Conservation (phyloP, 129 eudicot genomes). For the Glebionis coronaria region DNA sequence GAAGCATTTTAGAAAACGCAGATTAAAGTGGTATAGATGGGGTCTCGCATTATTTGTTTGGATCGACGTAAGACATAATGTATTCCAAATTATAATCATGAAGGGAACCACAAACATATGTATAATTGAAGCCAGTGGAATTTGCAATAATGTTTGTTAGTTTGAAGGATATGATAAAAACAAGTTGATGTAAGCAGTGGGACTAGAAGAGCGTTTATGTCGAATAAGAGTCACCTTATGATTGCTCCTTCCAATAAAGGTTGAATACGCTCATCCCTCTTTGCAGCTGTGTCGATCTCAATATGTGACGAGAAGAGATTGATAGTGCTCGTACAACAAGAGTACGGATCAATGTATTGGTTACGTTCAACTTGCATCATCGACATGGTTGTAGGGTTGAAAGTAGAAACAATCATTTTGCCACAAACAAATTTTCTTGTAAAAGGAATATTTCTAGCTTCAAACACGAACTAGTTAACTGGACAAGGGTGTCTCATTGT, state of each 20-base stretch:
- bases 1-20: slow-evolving; percentile 19
- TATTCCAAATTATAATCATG: slow-evolving; percentile 27
- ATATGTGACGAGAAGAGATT: neutral
- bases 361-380: slow-evolving; percentile 9
- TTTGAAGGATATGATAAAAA: slow-evolving; percentile 13
- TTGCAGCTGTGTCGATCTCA: neutral
- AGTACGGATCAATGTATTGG: slow-evolving; percentile 16
- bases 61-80: slow-evolving; percentile 28
- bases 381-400: slow-evolving; percentile 3
- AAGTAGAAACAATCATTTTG: neutral
- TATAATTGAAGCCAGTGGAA: slow-evolving; percentile 33
- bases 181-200: slow-evolving; percentile 29
- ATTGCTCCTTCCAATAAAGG: slow-evolving; percentile 13
- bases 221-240: slow-evolving; percentile 17
- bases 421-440: neutral
- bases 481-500: too few relatives aligned
- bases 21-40: slow-evolving; percentile 22
- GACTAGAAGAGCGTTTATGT: slow-evolving; percentile 18
- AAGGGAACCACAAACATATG: slow-evolving; percentile 11
- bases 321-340: slow-evolving; percentile 3
- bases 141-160: slow-evolving; percentile 26
- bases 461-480: too few relatives aligned
- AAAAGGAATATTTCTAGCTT: neutral
- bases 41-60: slow-evolving; percentile 22
- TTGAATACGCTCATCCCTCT: slow-evolving; percentile 10